Evolutionary conservation across 208 protist species (phyloP).

Genomic region (Angomonas desouzai): DNA sequence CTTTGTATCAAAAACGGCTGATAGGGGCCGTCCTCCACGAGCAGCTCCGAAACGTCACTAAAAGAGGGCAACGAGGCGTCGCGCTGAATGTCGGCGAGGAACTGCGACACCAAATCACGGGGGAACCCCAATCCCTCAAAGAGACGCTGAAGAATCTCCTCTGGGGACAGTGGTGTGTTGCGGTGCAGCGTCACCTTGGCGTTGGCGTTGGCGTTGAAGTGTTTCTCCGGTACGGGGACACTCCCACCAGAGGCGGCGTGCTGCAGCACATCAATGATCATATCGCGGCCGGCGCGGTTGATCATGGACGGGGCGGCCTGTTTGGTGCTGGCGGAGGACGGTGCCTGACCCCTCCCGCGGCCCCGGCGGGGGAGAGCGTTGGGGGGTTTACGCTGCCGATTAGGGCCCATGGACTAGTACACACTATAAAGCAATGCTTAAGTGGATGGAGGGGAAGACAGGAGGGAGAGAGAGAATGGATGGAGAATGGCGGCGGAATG

Average conservation of each 20-base stretch:
- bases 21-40: slow-evolving; percentile 44
- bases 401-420: slow-evolving; percentile 51
- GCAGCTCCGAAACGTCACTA: slow-evolving; percentile 50
- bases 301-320: slow-evolving; percentile 64
- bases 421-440: not conserved
- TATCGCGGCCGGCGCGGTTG: slow-evolving; percentile 56
- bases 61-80: slow-evolving; percentile 51
- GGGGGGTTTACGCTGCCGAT: slow-evolving; percentile 64
- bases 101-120: slow-evolving; percentile 72
- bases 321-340: slow-evolving; percentile 14
- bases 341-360: slow-evolving; percentile 25
- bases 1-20: slow-evolving; percentile 78
- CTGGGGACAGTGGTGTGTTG: slow-evolving; percentile 66
- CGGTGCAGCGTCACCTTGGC: slow-evolving; percentile 72
- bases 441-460: slow-evolving; percentile 11
- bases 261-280: slow-evolving; percentile 87
- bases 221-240: slow-evolving; percentile 77
- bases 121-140: slow-evolving; percentile 88
- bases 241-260: slow-evolving; percentile 79
- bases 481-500: not conserved
- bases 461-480: slow-evolving; percentile 7
- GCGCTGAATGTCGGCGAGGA: slow-evolving; percentile 63
- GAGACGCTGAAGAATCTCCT: slow-evolving; percentile 65
- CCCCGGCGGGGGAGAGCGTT: slow-evolving; percentile 28
- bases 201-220: slow-evolving; percentile 68